These are phyloP conservation scores for Mucuna pruriens DNA, from an alignment of 306 rosid genomes.

Conservation along the genomic window DNA sequence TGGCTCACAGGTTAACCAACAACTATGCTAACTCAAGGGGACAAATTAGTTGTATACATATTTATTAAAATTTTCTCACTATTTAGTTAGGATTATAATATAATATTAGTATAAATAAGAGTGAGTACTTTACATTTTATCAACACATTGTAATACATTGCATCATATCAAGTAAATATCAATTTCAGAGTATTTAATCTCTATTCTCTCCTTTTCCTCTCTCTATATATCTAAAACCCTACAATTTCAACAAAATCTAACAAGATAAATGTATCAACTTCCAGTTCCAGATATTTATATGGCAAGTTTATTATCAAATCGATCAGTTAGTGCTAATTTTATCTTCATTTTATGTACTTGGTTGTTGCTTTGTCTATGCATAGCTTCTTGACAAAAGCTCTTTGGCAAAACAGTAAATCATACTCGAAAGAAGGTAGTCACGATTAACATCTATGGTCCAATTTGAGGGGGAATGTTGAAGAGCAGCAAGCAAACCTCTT, in stretches of 20 bases:
- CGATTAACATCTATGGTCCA: conserved; percentile 10
- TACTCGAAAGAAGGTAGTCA: conserved; percentile 8
- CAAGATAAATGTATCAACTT: neutral
- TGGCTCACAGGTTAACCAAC: neutral
- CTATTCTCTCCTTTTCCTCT: neutral
- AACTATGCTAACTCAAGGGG: neutral
- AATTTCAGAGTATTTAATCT: neutral
- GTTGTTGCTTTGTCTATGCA: neutral
- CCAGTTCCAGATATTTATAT: neutral
- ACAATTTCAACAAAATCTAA: neutral
- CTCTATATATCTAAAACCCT: neutral
- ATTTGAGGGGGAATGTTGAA: neutral
- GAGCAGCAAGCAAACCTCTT: no score
- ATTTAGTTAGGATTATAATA: neutral
- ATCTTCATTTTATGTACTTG: neutral
- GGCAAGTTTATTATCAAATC: neutral
- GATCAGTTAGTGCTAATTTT: conserved; percentile 15
- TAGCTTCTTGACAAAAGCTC: neutral
- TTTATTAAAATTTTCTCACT: neutral
- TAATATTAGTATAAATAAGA: neutral
- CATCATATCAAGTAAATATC: neutral
- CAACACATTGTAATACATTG: neutral
- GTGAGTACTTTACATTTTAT: neutral
- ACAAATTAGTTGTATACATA: neutral
- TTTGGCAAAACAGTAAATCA: conserved; percentile 2